Evolutionary conservation across 768 basidiomycete genomes (phyloP), one percentile per base, ranked within the genome.

Genomic region (Hypholoma sublateritium): DNA sequence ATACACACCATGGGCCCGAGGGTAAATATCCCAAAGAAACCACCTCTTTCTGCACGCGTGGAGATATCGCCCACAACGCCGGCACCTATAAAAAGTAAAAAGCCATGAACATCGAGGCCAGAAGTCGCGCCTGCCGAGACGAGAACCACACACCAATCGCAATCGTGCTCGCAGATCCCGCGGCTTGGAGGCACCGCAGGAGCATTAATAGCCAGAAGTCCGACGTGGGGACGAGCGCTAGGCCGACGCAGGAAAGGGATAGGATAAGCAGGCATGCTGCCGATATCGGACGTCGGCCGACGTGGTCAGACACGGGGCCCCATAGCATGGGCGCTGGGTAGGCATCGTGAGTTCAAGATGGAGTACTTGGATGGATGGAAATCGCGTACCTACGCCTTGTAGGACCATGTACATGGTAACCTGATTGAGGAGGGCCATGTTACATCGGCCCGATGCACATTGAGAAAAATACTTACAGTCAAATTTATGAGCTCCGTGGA

Each of bases 21-120:
- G 36, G 71, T 77, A 68, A 84, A 90, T 8, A 89, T 51, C 2
- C 91, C 92, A 55, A 85, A 80, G 70, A 86, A 91, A 5, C 84
- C 81, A 16, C 89, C 93, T 35, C 92, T 75, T 70, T 94, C 91
- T 36, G 81, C 78, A 0, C 82, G 85, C 2, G 80, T 80, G 5
- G 89, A 81, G 25, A 95, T 87, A 66, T 95, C 93, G 1, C 84
- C 84, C 53, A 95, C 81, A 5, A 90, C 84, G 5, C 93, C 93
- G 34, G 88, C 84, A 52, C 87, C 87, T 84, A 61, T 28, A n/a
- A 45, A 14, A 36, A 51, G 14, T 21, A 45, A 14, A 36, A 51
- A 8, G 14, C 28, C 28, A 32, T 32, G 28, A 32, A 9, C 28
- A 32, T 9, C 28, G 28, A 32, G 28, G 28, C 28, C 1, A 32